These are phyloP conservation scores for Handroanthus guayacan DNA, from an alignment of 257 asterid species.

Conservation along the genomic window DNA sequence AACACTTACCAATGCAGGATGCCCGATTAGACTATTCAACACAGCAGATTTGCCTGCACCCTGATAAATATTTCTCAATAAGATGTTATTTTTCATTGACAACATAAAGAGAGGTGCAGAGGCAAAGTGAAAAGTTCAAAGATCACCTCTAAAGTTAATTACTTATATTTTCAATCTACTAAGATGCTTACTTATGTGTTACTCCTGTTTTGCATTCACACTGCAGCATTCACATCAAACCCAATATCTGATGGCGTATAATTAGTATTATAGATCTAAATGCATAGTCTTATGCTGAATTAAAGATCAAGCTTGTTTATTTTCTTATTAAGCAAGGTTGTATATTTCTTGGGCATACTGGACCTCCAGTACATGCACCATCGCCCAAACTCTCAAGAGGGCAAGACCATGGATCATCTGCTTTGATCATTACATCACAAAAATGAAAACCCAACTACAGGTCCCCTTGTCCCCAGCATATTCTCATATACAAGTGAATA, in stretches of 20 bases:
- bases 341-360: slow-evolving; percentile 12
- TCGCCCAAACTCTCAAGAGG: not conserved
- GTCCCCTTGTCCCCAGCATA: slow-evolving; percentile 14
- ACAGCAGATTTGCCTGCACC: slow-evolving; percentile 98
- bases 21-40: slow-evolving; percentile 91
- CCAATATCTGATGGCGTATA: not conserved
- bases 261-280: slow-evolving; percentile 3
- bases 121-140: slow-evolving; percentile 9
- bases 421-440: slow-evolving; percentile 3
- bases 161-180: slow-evolving; percentile 9
- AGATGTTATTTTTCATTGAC: slow-evolving; percentile 23
- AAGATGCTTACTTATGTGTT: not conserved
- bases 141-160: not conserved
- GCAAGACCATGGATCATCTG: slow-evolving; percentile 10
- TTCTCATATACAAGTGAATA: slow-evolving; percentile 10
- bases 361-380: slow-evolving; percentile 38
- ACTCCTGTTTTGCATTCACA: not conserved
- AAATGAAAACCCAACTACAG: not conserved
- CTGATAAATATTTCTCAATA: slow-evolving; percentile 50
- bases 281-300: not conserved
- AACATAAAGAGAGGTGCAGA: slow-evolving; percentile 3
- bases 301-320: slow-evolving; percentile 7
- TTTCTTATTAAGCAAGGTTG: slow-evolving; percentile 16
- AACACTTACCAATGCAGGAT: slow-evolving; percentile 87
- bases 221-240: slow-evolving; percentile 9